Evolutionary conservation across 164 flowering plant genomes (phyloP).

Genomic region (Berberis thunbergii): DNA sequence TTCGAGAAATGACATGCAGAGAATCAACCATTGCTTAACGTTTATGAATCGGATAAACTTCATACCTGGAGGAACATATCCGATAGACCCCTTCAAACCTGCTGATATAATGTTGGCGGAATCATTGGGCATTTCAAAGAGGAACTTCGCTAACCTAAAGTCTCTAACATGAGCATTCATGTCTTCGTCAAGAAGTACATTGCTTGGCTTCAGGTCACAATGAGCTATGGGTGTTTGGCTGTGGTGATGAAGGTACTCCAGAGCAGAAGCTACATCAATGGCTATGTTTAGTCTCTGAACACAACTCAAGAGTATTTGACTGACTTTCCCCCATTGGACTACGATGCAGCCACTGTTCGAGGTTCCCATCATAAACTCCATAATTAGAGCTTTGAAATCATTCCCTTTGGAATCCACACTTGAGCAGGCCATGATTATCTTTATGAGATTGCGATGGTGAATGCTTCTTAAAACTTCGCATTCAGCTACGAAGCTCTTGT

Average conservation of each 20-base stretch:
- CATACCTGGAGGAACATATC: not conserved
- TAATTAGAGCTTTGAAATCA: not conserved
- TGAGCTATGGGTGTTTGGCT: not conserved
- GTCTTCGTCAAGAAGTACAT: not conserved
- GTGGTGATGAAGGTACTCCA: not conserved
- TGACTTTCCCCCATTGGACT: not conserved
- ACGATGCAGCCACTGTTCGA: not conserved
- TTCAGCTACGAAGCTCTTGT: constrained; percentile 8
- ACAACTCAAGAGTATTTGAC: not conserved
- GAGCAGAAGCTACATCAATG: not conserved
- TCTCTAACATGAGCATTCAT: not conserved
- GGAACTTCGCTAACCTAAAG: not conserved
- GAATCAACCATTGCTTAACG: no score
- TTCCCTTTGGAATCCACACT: constrained; percentile 5
- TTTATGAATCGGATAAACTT: no score
- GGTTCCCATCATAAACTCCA: not conserved
- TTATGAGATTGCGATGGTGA: constrained; percentile 7
- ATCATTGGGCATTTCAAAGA: not conserved
- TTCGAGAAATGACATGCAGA: no score
- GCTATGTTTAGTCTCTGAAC: not conserved
- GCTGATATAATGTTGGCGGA: not conserved
- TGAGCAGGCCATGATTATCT: constrained; percentile 4
- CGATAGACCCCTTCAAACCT: not conserved
- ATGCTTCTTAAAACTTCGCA: constrained; percentile 5
- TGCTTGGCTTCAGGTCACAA: not conserved